Evolutionary conservation across 1,284 basidiomycete genomes (phyloP), one percentile per base, ranked within the genome.

Genomic region (Malassezia dermatis): DNA sequence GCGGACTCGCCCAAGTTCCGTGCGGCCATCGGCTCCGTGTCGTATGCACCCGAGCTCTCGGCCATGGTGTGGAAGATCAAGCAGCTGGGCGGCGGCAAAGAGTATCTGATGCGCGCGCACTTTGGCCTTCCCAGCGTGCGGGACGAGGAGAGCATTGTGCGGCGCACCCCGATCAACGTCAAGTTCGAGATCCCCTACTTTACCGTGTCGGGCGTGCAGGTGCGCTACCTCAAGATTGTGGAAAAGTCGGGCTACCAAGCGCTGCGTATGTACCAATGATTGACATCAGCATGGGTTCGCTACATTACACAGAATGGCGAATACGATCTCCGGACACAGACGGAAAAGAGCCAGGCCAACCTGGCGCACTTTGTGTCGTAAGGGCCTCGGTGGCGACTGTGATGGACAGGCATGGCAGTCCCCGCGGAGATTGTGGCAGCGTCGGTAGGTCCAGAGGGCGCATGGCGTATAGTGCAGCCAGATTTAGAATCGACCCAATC

Each of bases 101-200:
- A 74, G 54, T 74, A 67, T 51, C 56, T 74, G 10, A 74, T 74
- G 71, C 62, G 71, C 11, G 71, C 71, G 1, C 71, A 74, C 53
- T 74, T 74, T 59, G 71, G 71, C 21, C 48, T 74, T 53, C 71
- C 71, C 12, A 71, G 69, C 49, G 71, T 74, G 45, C 69, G 66
- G 60, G 71, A 67, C 59, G 85, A 86, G 71, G 89, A 90, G 52
- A 63, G 59, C 31, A 78, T 86, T 45, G 88, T 90, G 67, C 88
- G 89, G 69, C 84, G 88, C 23, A 84, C 89, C 21, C 94, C 94
- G 0, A 94, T 98, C 66, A 89, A 86, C 1, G 88, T 96, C 76
- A 90, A 89, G 76, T 98, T 91, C 65, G 93, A 98, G 78, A 95
- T 98, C 41, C 91, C 93, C 1, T 95, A 94, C 78, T 95, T 95